Evolutionary conservation across 1,139 yeast genomes (phyloP).

Genomic region (Kurtzmaniella quercitrusa): DNA sequence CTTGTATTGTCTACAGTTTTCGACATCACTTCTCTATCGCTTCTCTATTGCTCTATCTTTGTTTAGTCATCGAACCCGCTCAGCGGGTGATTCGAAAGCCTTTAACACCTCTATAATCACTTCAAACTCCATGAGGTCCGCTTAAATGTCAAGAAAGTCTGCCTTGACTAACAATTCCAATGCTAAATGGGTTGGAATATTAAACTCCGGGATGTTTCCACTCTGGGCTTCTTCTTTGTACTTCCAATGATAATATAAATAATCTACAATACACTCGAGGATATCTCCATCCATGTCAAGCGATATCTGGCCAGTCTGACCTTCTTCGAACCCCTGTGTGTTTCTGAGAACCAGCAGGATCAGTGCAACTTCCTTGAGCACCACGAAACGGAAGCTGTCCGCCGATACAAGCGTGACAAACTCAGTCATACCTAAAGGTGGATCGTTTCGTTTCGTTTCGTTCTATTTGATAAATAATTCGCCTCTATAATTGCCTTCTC

Average conservation of each 20-base stretch:
- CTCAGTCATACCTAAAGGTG: background rate
- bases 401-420: constrained; percentile 71
- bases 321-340: constrained; percentile 59
- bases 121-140: background rate
- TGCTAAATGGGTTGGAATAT: constrained; percentile 91
- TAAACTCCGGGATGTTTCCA: constrained; percentile 74
- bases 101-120: background rate
- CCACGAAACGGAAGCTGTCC: constrained; percentile 63
- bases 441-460: no score
- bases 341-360: constrained; percentile 78
- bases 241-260: constrained; percentile 70
- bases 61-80: no score
- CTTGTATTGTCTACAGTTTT: no score
- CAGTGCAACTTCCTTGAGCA: constrained; percentile 74
- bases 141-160: constrained; percentile 67
- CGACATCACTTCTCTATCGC: no score
- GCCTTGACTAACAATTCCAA: constrained; percentile 88
- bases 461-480: no score
- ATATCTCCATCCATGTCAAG: constrained; percentile 71
- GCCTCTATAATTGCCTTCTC: no score
- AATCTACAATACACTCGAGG: constrained; percentile 80
- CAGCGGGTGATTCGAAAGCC: background rate
- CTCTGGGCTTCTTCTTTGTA: constrained; percentile 57
- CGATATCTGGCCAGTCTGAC: constrained; percentile 44
- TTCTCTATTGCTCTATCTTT: no score